A percentile compares a stretch with the other conserved stretches of the same genome.
These are phyloP conservation scores for Phlyctochytrium arcticum DNA, from an alignment of 192 early-diverging fungal species.

Conservation along the genomic window DNA sequence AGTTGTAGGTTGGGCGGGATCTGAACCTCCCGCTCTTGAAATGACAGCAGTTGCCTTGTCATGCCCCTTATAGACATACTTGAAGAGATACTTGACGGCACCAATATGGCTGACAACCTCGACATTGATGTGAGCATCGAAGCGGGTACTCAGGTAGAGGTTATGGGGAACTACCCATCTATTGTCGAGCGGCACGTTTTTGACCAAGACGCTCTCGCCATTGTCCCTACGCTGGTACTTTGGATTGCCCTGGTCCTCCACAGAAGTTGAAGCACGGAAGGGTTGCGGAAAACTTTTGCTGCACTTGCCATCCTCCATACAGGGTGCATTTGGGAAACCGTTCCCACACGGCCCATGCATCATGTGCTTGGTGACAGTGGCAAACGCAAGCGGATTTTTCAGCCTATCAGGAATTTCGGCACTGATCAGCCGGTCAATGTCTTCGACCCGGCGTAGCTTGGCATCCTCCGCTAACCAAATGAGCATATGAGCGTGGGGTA, in stretches of 20 bases:
- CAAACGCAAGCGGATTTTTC: neutral
- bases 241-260: too few relatives aligned
- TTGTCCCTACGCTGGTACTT: too few relatives aligned
- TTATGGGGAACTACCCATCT: neutral
- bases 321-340: too few relatives aligned
- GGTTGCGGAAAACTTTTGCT: too few relatives aligned
- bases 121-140: too few relatives aligned
- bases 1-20: too few relatives aligned
- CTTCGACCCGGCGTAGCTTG: neutral
- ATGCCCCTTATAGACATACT: neutral
- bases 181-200: too few relatives aligned
- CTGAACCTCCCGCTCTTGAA: too few relatives aligned
- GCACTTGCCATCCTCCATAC: neutral
- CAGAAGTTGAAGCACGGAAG: too few relatives aligned
- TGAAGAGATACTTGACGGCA: neutral
- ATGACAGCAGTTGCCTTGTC: too few relatives aligned
- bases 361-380: neutral
- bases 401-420: neutral
- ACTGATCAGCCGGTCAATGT: neutral
- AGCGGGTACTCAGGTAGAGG: neutral
- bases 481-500: neutral
- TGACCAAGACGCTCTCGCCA: too few relatives aligned
- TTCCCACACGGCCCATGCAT: neutral
- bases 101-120: too few relatives aligned
- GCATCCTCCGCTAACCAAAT: neutral